A percentile compares a stretch with the other conserved stretches of the same genome.
Conservation (phyloP, 164 flowering plant species). For the Vitis rotundifolia region DNA sequence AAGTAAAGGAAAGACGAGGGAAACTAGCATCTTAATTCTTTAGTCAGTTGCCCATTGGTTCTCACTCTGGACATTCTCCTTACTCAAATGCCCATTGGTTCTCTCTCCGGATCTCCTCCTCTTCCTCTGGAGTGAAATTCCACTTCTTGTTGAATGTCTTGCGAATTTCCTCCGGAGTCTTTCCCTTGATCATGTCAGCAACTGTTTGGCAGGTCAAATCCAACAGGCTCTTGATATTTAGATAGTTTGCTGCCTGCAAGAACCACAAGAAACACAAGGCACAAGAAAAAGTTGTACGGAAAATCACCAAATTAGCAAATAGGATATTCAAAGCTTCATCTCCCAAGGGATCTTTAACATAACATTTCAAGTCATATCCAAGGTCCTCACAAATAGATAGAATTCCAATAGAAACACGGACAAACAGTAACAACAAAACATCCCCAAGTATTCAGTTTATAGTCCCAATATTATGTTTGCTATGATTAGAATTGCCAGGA, state of each 20-base stretch:
- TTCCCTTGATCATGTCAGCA: not conserved
- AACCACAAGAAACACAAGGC: not conserved
- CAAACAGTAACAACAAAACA: no score
- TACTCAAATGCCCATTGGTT: not conserved
- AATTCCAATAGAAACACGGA: no score
- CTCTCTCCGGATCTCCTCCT: not conserved
- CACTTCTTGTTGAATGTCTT: not conserved
- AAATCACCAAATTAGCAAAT: not conserved
- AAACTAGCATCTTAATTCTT: not conserved
- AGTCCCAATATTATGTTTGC: no score
- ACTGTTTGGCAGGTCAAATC: not conserved
- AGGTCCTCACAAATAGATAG: no score
- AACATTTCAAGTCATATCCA: no score
- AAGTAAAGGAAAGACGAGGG: no score
- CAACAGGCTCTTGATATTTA: not conserved
- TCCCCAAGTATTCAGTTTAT: no score
- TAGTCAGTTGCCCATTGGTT: not conserved
- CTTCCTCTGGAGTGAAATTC: not conserved
- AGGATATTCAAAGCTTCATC: not conserved
- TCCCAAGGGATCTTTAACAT: not conserved
- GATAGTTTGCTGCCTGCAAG: slow-evolving; percentile 1
- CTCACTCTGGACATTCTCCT: not conserved
- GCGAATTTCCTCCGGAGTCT: not conserved
- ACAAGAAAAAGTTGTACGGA: not conserved
- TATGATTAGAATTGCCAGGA: no score